Percentiles rank a stretch among this genome's conserved stretches.
phyloP scores from a whole-genome alignment of 768 basidiomycete species.

The Pleurotus cornucopiae region DNA sequence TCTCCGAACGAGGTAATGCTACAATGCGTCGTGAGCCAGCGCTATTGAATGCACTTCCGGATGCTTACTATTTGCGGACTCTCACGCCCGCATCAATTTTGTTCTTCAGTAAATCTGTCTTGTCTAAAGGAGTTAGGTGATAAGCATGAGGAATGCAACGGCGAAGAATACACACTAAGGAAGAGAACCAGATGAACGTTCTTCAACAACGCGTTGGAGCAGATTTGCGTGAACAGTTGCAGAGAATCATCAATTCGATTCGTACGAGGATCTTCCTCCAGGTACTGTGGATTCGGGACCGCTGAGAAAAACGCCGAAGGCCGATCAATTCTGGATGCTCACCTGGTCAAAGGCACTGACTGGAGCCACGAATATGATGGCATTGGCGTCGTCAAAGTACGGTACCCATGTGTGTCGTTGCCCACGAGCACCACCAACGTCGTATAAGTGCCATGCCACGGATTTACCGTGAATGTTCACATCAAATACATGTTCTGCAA shows the following conservation, averaged over 20 bases:
- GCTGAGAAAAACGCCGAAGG: conserved; percentile 1
- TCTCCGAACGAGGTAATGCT: conserved; percentile 83
- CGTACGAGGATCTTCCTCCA: conserved; percentile 82
- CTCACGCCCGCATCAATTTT: conserved; percentile 68
- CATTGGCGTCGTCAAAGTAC: conserved; percentile 71
- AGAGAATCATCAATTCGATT: conserved; percentile 86
- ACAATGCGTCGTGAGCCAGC: conserved; percentile 7
- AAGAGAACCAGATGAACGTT: conserved; percentile 59
- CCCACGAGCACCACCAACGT: conserved; percentile 68
- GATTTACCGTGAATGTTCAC: conserved; percentile 75
- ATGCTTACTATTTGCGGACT: conserved; percentile 75
- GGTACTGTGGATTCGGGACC: conserved; percentile 45
- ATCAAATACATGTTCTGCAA: conserved; percentile 80
- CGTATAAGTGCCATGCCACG: conserved; percentile 72
- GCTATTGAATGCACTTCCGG: conserved; percentile 1
- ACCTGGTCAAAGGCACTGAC: conserved; percentile 80
- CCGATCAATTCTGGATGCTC: conserved; percentile 10
- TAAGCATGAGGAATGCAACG: neutral
- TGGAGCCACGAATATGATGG: conserved; percentile 77
- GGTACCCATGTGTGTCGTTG: conserved; percentile 80
- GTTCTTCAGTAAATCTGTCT: conserved; percentile 71
- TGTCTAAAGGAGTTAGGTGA: conserved; percentile 37
- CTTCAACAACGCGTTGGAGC: conserved; percentile 76
- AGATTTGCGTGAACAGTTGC: conserved; percentile 84
- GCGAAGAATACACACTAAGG: conserved; percentile 37